Evolutionary conservation across 805 yeast genomes (phyloP), one percentile per base, ranked within the genome.

Genomic region (Candida glaebosa): DNA sequence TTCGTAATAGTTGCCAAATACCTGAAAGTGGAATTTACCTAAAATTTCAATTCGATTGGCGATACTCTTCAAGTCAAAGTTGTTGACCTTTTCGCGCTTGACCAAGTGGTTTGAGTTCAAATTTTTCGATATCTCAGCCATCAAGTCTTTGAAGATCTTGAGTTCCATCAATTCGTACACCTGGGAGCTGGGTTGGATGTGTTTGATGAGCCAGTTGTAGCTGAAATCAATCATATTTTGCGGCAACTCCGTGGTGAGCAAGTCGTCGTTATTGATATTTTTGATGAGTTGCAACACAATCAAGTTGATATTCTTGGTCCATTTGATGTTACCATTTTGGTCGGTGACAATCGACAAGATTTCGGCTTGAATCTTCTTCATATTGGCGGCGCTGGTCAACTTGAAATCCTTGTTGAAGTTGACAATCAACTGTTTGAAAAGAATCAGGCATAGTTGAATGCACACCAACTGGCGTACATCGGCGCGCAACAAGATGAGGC

Each of bases 401-500:
- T 37, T 32, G 17, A 28, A 15, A 18, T 48, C 44, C 19, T 47
- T 49, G 28, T 57, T 48, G 1, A 57, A 45, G 25, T 54, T 50
- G 53, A 49, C 37, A 18, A 79, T 71, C 52, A 87, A 61, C 58
- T 84, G 93, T 54, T 84, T 83, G 67, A 79, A 87, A 33, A 89
- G 62, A 16, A 84, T 79, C 31, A 79, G 60, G 51, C 95, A 85
- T 39, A 88, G 71, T 58, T 86, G 81, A 31, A 86, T 71, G 57
- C 96, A 87, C 20, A 87, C 89, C 38, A 87, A 67, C 61, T 87
- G 95, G 48, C 96, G 76, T 24, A 89, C 81, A 60, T 88, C 96
- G 0, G 96, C 91, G 50, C 96, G 73, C 43, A 88, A 66, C 31
- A 86, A 71, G 10, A 87, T 80, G 44, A 88, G 66, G 44, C 96